phyloP scores from a whole-genome alignment of 257 asterid species.

The Perilla frutescens region DNA sequence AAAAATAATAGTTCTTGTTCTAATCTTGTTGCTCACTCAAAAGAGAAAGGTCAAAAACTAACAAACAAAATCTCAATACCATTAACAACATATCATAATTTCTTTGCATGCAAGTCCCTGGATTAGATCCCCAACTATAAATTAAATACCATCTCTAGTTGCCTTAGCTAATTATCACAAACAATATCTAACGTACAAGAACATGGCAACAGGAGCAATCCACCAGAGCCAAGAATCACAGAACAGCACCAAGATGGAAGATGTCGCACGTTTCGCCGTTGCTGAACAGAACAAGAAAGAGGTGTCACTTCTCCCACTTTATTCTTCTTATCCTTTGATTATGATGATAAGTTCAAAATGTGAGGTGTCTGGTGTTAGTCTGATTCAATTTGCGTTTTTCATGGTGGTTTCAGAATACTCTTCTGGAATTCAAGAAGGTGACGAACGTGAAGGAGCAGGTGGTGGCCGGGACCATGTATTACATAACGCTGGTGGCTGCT shows the following conservation, averaged over 20 bases:
- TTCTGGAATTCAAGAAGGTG: constrained; percentile 70
- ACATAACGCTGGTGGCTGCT: constrained; percentile 67
- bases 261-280: constrained; percentile 78
- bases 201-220: constrained; percentile 63
- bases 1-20: neutral
- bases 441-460: constrained; percentile 74
- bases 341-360: neutral
- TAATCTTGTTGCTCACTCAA: neutral
- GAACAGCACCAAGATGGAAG: constrained; percentile 65
- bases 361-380: neutral
- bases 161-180: constrained; percentile 16
- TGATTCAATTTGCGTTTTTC: neutral
- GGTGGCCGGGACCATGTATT: constrained; percentile 78
- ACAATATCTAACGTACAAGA: neutral
- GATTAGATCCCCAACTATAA: neutral
- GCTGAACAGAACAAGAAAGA: constrained; percentile 68
- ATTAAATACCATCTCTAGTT: neutral
- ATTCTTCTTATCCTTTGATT: too few species aligned
- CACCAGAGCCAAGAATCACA: constrained; percentile 54
- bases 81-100: neutral
- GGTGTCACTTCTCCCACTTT: constrained; percentile 39
- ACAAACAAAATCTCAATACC: constrained; percentile 9
- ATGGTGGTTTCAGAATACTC: constrained; percentile 54
- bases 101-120: neutral
- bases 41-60: constrained; percentile 12